Evolutionary conservation across 2,329 filamentous ascomycete species (phyloP).

Genomic region (Didymosphaeria variabile): DNA sequence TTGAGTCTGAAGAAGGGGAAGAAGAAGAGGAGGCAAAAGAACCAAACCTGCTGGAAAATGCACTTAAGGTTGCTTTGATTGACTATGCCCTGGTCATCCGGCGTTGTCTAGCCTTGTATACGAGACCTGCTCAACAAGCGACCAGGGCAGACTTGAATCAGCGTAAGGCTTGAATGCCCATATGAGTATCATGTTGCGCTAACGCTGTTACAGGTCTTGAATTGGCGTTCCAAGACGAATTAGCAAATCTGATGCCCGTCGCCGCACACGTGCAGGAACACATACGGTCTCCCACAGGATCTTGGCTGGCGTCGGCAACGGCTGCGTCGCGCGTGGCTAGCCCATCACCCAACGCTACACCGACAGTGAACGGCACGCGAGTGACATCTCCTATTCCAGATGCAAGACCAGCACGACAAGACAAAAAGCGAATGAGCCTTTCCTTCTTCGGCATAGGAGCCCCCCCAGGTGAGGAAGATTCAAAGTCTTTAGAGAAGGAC

Average conservation of each 20-base stretch:
- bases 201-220: constrained; percentile 54
- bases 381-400: constrained; percentile 33
- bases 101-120: constrained; percentile 77
- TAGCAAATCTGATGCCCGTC: constrained; percentile 51
- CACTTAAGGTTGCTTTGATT: constrained; percentile 83
- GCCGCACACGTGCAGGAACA: constrained; percentile 35
- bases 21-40: constrained; percentile 56
- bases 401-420: constrained; percentile 41
- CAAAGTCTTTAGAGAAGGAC: constrained; percentile 26
- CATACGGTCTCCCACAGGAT: constrained; percentile 44
- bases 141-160: constrained; percentile 68
- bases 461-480: constrained; percentile 33
- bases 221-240: constrained; percentile 54
- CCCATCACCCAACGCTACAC: constrained; percentile 29
- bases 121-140: constrained; percentile 68
- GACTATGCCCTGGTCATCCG: constrained; percentile 91
- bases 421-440: constrained; percentile 52
- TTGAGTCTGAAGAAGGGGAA: constrained; percentile 41
- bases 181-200: constrained; percentile 19
- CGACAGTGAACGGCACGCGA: constrained; percentile 37
- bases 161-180: constrained; percentile 62
- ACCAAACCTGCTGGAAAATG: constrained; percentile 71
- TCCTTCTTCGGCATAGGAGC: constrained; percentile 50
- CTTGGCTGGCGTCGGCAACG: constrained; percentile 41
- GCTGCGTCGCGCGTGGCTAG: constrained; percentile 41